Conservation (phyloP, 257 asterid species). For the Knoxia roxburghii region DNA sequence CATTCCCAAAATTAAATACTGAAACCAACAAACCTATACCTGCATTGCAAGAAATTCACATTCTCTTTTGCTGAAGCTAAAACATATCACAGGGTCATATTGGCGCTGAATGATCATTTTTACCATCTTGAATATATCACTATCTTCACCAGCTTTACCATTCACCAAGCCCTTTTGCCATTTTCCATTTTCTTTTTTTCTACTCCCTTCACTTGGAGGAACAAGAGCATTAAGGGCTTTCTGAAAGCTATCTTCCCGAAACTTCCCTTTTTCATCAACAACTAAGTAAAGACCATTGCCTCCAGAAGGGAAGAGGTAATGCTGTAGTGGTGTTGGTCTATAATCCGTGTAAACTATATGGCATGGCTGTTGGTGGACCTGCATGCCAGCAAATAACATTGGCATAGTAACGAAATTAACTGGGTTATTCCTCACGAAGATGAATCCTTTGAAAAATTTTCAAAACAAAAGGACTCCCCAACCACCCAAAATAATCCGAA, state of each 20-base stretch:
- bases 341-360: constrained; percentile 96
- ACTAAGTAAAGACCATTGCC: constrained; percentile 90
- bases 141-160: constrained; percentile 84
- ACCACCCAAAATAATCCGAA: not conserved
- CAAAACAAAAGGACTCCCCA: not conserved
- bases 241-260: constrained; percentile 96
- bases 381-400: constrained; percentile 29
- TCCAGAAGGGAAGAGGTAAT: constrained; percentile 87
- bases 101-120: constrained; percentile 91
- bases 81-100: constrained; percentile 97
- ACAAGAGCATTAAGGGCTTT: constrained; percentile 80
- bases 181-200: constrained; percentile 61
- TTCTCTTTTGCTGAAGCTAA: constrained; percentile 99
- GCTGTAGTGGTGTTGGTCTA: constrained; percentile 98
- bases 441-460: not conserved
- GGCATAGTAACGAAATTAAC: not conserved
- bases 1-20: not conserved
- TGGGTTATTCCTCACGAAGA: not conserved
- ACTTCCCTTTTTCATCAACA: constrained; percentile 91
- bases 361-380: constrained; percentile 98
- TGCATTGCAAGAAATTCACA: constrained; percentile 99
- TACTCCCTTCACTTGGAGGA: constrained; percentile 55
- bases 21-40: constrained; percentile 34
- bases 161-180: constrained; percentile 65
- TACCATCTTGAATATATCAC: constrained; percentile 96